Percentiles rank a stretch among this genome's conserved stretches.
phyloP scores from a whole-genome alignment of 176 grass and related monocot species.

The Lolium rigidum region DNA sequence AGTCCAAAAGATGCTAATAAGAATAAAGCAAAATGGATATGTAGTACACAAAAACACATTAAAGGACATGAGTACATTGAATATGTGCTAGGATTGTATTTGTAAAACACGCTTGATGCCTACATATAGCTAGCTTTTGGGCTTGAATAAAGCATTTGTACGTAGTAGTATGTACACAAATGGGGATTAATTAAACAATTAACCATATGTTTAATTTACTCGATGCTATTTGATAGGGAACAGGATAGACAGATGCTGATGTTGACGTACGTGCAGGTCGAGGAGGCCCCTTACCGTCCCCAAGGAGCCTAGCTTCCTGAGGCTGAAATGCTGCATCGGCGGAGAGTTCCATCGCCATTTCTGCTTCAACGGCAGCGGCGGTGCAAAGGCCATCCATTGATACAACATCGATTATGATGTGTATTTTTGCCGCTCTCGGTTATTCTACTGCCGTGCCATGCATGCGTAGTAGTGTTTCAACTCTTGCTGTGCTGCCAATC shows the following conservation, averaged over 20 bases:
- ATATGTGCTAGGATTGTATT: background rate
- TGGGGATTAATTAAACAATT: background rate
- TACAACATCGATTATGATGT: background rate
- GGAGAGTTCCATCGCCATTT: conserved; percentile 89
- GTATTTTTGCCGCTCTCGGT: conserved; percentile 35
- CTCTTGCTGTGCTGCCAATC: conserved; percentile 19
- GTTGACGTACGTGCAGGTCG: conserved; percentile 54
- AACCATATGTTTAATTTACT: background rate
- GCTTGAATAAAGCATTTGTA: background rate
- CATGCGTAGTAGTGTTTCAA: background rate
- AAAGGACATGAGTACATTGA: background rate
- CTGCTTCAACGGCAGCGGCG: conserved; percentile 53
- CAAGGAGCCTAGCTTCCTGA: conserved; percentile 86
- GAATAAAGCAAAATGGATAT: background rate
- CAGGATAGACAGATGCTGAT: background rate
- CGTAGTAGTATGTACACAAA: background rate
- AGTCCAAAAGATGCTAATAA: background rate
- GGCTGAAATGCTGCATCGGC: conserved; percentile 78
- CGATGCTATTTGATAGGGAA: background rate
- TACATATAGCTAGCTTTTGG: too few relatives aligned
- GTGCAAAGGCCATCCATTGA: conserved; percentile 60
- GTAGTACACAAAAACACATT: background rate
- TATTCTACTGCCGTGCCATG: conserved; percentile 5
- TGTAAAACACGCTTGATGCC: too few relatives aligned
- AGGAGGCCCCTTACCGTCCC: conserved; percentile 75